Base-by-base conservation (phyloP, 2,329 filamentous ascomycete genomes). In the Scedosporium aurantiacum region DNA sequence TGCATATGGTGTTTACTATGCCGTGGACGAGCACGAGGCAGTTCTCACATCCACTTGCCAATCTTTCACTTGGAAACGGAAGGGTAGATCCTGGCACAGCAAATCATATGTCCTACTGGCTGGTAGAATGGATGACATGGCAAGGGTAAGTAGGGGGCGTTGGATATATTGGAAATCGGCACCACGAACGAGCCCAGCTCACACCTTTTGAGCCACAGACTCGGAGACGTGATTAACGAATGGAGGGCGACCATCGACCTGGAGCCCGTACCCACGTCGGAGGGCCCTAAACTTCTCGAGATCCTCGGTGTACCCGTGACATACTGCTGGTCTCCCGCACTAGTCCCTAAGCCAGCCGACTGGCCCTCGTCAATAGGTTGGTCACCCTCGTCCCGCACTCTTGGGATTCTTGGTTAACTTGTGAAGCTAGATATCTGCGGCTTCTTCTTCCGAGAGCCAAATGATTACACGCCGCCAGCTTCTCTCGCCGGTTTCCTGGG, bases 51-150 rank as follows among this genome's bases (percentile, higher is more conserved):
- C 89, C 90, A 0, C 71, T 93, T 58, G 88, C 89, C 8, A 90
- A 57, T 57, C 8, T 57, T 27, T 12, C 85, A 68, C 87, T 93
- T 71, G 89, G 87, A 68, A 81, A 81, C 12, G 50, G 18, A 23
- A 14, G 3, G 65, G 82, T 90, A 7, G 87, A 91, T 66, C 78
- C 82, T 1, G 84, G 83, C 21, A 89, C 90, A 68, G 84, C 86
- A 12, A 94, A 93, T 71, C 91, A 90, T 69, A 90, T 93, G 70
- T 88, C 84, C 1, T 94, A 92, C 69, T 85, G 88, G 0, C 74
- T 93, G 41, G 88, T 93, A 1, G 89, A 93, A 69, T 87, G 90
- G 83, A 90, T 93, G 81, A 88, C 91, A 1, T 96, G 91, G 91
- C 91, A 96, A 72, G 92, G 91, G 55, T 57, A 40, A n/a, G 55